Base-by-base conservation (phyloP, 768 basidiomycete genomes). In the Boletus eberwhitei region DNA sequence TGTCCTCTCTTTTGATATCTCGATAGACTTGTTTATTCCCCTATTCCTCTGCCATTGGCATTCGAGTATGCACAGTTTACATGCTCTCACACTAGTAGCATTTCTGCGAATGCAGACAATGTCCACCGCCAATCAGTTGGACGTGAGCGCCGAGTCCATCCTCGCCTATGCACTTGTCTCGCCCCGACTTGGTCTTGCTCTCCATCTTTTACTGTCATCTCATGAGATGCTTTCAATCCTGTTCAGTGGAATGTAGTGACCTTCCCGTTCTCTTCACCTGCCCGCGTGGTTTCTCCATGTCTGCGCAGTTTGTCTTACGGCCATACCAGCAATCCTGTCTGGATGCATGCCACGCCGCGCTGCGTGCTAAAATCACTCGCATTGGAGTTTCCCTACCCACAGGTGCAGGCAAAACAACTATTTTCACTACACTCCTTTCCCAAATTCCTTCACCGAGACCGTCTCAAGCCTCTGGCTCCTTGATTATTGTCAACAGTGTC, bases 281-380 rank as follows among this genome's bases (percentile, higher is more conserved):
- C 22, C 42, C 31, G 35, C 66, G 66, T 31, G 19, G 48, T 9
- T 45, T 60, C 8, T n/a, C 52, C 19, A 38, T 38, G 19, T 29
- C 39, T 43, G 22, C 52, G 0, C 58, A 50, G 29, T 35, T 72
- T 41, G 65, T 71, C 14, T 77, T 94, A 26, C 80, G 95, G n/a
- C 93, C 93, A 0, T 98, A 98, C 68, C 95, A 98, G 64, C 81
- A 88, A 58, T 76, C 81, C 9, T 94, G 92, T 65, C 75, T 98
- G 26, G 74, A 83, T 14, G 84, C 89, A 5, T 95, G 93, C 67
- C 72, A 84, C 2, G 80, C 83, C 19, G 90, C 94, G 8, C 74
- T 96, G 16, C 65, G 73, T 21, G 69, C 76, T 26, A 91, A 93
- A n/a, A 72, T 72, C 42, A 81, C 85, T 8, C 84, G 92, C 29